Conservation (phyloP, 179 eudicot species). For the Corrigiola litoralis region DNA sequence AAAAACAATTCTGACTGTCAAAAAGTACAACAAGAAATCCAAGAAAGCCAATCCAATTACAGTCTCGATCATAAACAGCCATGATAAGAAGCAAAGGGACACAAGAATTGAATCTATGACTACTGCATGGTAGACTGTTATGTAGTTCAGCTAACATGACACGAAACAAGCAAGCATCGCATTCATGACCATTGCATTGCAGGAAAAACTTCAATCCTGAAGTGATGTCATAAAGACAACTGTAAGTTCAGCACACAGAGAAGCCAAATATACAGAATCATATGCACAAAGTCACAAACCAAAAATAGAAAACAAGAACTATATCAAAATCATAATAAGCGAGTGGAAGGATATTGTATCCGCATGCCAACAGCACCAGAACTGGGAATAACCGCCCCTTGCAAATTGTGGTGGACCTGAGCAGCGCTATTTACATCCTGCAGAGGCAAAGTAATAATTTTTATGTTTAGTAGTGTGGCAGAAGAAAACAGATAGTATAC, state of each 20-base stretch:
- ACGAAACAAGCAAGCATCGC: background rate
- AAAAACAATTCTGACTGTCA: slow-evolving; percentile 5
- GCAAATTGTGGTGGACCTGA: slow-evolving; percentile 78
- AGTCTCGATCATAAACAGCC: background rate
- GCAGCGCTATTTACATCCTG: slow-evolving; percentile 90
- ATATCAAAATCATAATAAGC: background rate
- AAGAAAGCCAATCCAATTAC: background rate
- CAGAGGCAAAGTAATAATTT: slow-evolving; percentile 9
- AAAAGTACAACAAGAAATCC: background rate
- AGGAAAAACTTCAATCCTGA: background rate
- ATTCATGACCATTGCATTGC: background rate
- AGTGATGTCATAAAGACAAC: background rate
- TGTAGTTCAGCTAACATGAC: background rate
- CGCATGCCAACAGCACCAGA: slow-evolving; percentile 98
- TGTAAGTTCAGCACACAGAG: background rate
- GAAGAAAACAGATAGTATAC: background rate
- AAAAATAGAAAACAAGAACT: background rate
- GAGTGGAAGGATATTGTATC: slow-evolving; percentile 87
- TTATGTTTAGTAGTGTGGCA: background rate
- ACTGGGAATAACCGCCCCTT: slow-evolving; percentile 96
- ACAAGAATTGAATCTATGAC: background rate
- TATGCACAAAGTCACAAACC: background rate
- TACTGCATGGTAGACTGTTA: background rate
- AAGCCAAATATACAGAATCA: background rate
- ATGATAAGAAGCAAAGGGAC: background rate